Conservation (phyloP, 352 stramenopile genomes). For the Globisporangium acanthophoron region DNA sequence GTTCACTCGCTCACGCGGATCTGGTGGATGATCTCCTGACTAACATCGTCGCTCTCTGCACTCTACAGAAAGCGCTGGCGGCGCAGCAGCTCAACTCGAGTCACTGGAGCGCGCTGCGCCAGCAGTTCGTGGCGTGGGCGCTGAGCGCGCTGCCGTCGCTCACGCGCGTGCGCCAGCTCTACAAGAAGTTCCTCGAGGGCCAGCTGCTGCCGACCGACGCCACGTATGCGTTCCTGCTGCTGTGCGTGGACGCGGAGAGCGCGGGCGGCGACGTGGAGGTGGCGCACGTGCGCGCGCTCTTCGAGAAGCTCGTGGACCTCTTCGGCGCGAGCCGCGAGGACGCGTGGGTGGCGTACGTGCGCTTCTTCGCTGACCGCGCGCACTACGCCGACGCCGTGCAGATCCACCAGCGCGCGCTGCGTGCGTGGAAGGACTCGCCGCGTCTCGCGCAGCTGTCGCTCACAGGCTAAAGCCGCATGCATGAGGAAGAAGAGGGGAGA, state of each 20-base stretch:
- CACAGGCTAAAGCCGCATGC: conserved; percentile 5
- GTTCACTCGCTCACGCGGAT: not conserved
- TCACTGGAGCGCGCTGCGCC: conserved; percentile 50
- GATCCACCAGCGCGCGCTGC: conserved; percentile 64
- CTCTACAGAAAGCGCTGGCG: conserved; percentile 33
- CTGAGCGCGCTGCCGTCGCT: conserved; percentile 22
- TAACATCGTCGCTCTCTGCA: not conserved
- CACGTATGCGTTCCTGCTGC: conserved; percentile 60
- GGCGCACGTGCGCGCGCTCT: conserved; percentile 50
- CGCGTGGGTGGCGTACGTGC: conserved; percentile 72
- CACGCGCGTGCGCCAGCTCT: conserved; percentile 37
- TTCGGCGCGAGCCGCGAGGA: conserved; percentile 55
- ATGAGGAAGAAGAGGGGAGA: not conserved
- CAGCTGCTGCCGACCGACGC: conserved; percentile 56
- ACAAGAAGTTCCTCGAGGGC: conserved; percentile 65
- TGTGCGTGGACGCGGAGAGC: conserved; percentile 72
- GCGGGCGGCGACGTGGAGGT: conserved; percentile 28
- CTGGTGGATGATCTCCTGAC: too few species aligned
- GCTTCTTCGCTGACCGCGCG: conserved; percentile 38
- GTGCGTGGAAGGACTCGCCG: conserved; percentile 56
- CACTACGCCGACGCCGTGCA: conserved; percentile 51
- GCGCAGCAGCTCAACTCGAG: conserved; percentile 37
- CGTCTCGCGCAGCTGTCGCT: conserved; percentile 49
- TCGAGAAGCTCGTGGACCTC: conserved; percentile 81
- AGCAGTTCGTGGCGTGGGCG: conserved; percentile 68